phyloP scores from a whole-genome alignment of 306 rosid species.

The Begonia peltatifolia region DNA sequence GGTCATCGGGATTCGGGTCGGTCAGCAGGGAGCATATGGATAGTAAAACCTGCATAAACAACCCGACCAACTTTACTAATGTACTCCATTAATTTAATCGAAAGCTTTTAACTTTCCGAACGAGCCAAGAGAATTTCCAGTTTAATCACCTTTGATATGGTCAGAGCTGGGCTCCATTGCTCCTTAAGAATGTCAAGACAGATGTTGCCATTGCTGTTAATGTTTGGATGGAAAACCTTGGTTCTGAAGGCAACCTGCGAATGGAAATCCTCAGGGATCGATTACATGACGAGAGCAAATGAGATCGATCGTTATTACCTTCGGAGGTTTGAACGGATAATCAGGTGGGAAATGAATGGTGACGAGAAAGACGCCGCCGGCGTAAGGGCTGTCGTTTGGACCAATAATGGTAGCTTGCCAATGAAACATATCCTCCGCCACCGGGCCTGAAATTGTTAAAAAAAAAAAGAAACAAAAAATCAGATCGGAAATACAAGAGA shows the following conservation, averaged over 20 bases:
- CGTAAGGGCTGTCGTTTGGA: conserved; percentile 91
- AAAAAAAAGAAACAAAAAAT: not conserved
- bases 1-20: conserved; percentile 90
- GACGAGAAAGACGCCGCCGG: conserved; percentile 87
- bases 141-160: conserved; percentile 68
- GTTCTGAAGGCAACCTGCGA: conserved; percentile 85
- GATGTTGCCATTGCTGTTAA: conserved; percentile 76
- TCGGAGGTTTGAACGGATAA: conserved; percentile 97
- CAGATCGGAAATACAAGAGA: not conserved
- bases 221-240: conserved; percentile 87
- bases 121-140: not conserved
- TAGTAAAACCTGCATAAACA: conserved; percentile 49
- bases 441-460: conserved; percentile 46
- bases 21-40: conserved; percentile 80
- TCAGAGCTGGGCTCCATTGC: conserved; percentile 98
- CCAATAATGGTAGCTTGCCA: conserved; percentile 98
- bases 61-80: not conserved
- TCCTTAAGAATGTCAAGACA: conserved; percentile 91
- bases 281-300: too few relatives aligned
- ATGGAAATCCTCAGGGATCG: not conserved
- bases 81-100: not conserved
- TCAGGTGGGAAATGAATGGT: conserved; percentile 89
- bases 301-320: conserved; percentile 28
- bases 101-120: not conserved
- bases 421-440: conserved; percentile 81